phyloP scores from a whole-genome alignment of 768 basidiomycete species.

The Terana coerulea region DNA sequence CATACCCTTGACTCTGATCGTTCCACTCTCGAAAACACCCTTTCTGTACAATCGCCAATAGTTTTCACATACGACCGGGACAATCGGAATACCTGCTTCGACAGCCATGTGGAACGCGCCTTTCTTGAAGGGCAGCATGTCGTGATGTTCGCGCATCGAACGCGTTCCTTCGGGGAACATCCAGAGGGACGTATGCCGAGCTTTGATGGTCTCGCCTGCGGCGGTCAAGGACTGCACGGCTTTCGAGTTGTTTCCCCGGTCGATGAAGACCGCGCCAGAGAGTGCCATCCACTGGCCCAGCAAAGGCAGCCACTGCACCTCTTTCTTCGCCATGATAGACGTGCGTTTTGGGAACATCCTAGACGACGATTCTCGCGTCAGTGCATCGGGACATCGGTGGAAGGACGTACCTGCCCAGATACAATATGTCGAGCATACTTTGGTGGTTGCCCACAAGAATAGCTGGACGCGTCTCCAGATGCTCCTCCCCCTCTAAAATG shows the following conservation, averaged over 20 bases:
- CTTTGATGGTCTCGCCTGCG: conserved; percentile 79
- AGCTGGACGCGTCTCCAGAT: conserved; percentile 66
- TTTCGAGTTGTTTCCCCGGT: conserved; percentile 72
- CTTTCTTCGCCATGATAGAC: conserved; percentile 91
- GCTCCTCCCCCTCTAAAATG: conserved; percentile 83
- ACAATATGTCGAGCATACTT: conserved; percentile 85
- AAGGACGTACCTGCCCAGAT: conserved; percentile 65
- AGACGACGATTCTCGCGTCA: conserved; percentile 5
- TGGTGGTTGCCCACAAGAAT: conserved; percentile 90
- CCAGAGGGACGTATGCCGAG: conserved; percentile 71
- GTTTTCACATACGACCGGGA: conserved; percentile 91
- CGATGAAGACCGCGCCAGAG: conserved; percentile 88
- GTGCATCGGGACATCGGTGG: background rate
- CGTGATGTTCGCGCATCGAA: conserved; percentile 57
- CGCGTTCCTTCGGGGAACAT: conserved; percentile 92
- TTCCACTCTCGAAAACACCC: conserved; percentile 71
- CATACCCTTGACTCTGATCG: conserved; percentile 79
- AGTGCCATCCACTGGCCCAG: conserved; percentile 90
- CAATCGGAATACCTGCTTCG: conserved; percentile 84
- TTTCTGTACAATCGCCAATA: conserved; percentile 85
- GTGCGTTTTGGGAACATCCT: conserved; percentile 81
- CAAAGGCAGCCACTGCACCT: conserved; percentile 75
- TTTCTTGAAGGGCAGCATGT: conserved; percentile 90
- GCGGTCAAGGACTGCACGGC: conserved; percentile 74
- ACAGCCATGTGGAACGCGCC: conserved; percentile 97